phyloP scores from a whole-genome alignment of 2,329 filamentous ascomycete species.

The Grosmannia huntii region DNA sequence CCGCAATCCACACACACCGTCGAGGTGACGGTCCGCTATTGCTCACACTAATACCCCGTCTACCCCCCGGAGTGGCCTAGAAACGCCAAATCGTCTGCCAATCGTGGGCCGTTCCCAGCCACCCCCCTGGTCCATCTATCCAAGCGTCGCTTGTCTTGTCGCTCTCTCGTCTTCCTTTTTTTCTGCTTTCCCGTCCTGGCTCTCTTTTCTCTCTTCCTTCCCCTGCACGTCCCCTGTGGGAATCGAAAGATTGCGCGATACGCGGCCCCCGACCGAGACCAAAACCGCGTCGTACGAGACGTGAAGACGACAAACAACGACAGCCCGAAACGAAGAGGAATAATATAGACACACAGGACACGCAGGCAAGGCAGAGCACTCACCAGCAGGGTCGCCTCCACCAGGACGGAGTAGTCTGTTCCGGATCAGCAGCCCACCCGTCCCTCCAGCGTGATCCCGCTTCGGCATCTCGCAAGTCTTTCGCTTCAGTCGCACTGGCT shows the following conservation, averaged over 20 bases:
- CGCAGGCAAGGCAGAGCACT: background rate
- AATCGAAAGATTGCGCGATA: background rate
- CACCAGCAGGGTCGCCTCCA: background rate
- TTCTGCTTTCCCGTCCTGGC: background rate
- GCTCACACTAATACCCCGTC: background rate
- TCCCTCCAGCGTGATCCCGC: background rate
- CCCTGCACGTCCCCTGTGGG: background rate
- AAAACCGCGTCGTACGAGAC: background rate
- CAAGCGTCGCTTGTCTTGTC: background rate
- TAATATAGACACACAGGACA: background rate
- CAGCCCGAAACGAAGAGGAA: background rate
- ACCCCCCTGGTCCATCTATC: background rate
- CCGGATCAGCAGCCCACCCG: slow-evolving; percentile 2
- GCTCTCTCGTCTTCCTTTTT: background rate
- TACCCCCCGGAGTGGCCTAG: background rate
- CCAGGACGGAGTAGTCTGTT: background rate
- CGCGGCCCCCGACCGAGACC: background rate
- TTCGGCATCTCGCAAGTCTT: background rate
- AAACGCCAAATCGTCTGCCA: background rate
- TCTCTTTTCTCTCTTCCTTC: background rate
- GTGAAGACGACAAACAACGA: background rate
- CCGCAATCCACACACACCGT: background rate
- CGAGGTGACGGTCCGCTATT: background rate
- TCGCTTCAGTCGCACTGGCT: background rate
- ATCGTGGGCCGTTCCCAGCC: slow-evolving; percentile 1